Evolutionary conservation across 2,329 filamentous ascomycete species (phyloP).

Genomic region (Ceratocystis ficicola): DNA sequence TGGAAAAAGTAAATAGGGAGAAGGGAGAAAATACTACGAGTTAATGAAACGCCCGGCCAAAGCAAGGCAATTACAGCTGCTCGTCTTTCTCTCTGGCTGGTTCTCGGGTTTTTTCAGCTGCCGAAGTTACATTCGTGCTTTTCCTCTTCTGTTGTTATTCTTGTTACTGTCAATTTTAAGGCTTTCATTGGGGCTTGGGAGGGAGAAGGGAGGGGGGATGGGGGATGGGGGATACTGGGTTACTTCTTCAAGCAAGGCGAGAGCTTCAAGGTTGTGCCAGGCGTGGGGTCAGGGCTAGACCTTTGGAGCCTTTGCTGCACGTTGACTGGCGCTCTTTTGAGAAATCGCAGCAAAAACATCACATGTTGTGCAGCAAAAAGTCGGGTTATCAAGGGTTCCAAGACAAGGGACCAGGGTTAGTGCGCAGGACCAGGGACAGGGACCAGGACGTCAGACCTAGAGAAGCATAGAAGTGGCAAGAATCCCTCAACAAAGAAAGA

Average conservation of each 20-base stretch:
- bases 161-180: not conserved
- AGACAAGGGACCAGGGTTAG: not conserved
- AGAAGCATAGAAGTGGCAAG: not conserved
- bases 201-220: too few species aligned
- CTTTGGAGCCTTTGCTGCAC: not conserved
- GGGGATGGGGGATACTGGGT: not conserved
- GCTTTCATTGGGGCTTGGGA: not conserved
- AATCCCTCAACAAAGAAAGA: not conserved
- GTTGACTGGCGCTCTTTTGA: not conserved
- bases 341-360: not conserved
- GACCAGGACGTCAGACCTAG: not conserved
- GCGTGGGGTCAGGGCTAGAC: not conserved
- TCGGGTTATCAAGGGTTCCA: not conserved
- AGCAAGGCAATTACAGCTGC: not conserved
- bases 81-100: not conserved
- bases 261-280: not conserved
- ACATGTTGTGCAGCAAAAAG: conserved; percentile 6
- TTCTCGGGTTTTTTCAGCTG: not conserved
- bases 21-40: not conserved
- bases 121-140: not conserved
- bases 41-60: not conserved
- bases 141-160: not conserved
- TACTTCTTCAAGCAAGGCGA: not conserved
- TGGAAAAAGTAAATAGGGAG: not conserved
- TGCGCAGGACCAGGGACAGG: not conserved